Evolutionary conservation across 2,329 filamentous ascomycete species (phyloP), one percentile per base, ranked within the genome.

Genomic region (Tolypocladium nubicola): DNA sequence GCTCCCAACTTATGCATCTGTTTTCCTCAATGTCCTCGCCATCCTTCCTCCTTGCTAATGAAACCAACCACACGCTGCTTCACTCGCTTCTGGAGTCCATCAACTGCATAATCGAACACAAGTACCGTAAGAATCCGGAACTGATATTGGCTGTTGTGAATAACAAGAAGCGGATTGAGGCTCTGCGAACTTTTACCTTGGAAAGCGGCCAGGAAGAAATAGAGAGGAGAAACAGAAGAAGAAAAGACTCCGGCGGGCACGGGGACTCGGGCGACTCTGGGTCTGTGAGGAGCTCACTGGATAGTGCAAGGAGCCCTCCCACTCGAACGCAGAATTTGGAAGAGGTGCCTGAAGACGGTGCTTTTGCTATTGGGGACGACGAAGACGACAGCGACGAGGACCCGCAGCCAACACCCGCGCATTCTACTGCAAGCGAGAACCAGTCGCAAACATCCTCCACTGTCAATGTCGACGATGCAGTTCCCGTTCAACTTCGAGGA

Each of bases 21-120:
- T 96, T 95, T 69, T 84, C 85, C 5, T 94, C 89, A 39, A 96
- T 97, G 89, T 95, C 93, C 10, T 89, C 91, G 0, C 93, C 94
- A 0, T 90, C 89, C 38, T 99, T 97, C 69, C 76, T 99, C 11
- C 77, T 97, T 21, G 90, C 90, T 9, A 97, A 96, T 65, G 94
- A 99, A 58, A 88, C 83, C 41, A 99, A 99, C 63, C 89, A 97
- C 68, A 76, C 78, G 38, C 81, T 97, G 5, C 77, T 99, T 8
- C 82, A 85, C 53, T 92, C 91, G 0, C 74, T 97, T 33, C 78
- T 99, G 11, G 90, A 97, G 67, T 92, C 90, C 0, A 85, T 97
- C 67, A 96, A 94, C 68, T 84, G 90, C 2, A 88, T 96, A 49
- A 77, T 97, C 41, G 94, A 97, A 72, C 89, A 97, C 69, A 87